Evolutionary conservation across 208 protist species (phyloP).

Genomic region (Leishmania gerbilli): DNA sequence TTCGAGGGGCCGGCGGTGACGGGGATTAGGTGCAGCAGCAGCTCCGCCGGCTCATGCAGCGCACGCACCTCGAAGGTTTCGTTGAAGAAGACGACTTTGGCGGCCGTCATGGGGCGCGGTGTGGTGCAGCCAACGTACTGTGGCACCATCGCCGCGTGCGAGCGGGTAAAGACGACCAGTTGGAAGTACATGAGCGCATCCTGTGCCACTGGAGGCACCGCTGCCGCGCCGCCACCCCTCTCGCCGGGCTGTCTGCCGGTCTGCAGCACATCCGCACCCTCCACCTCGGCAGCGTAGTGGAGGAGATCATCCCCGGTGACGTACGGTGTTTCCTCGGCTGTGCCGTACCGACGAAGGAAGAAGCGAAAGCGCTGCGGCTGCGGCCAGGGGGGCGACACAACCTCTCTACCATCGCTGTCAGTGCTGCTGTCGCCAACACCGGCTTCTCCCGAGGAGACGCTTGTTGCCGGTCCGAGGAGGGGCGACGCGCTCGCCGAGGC

Average conservation of each 20-base stretch:
- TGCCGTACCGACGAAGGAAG: constrained; percentile 43
- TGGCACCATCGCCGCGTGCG: constrained; percentile 48
- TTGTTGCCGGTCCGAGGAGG: constrained; percentile 16
- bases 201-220: neutral
- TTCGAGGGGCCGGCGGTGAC: constrained; percentile 31
- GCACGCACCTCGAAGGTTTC: constrained; percentile 84
- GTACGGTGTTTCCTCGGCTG: constrained; percentile 32
- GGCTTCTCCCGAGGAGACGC: neutral
- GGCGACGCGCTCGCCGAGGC: constrained; percentile 16
- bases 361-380: constrained; percentile 42
- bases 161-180: constrained; percentile 70
- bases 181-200: constrained; percentile 50
- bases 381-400: neutral
- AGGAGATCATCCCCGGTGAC: constrained; percentile 44
- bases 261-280: constrained; percentile 39
- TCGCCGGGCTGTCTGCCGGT: neutral
- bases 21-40: constrained; percentile 79
- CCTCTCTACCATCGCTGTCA: neutral
- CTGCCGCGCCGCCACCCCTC: neutral
- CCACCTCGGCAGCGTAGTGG: constrained; percentile 57
- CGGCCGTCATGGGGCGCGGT: constrained; percentile 52
- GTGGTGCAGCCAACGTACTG: constrained; percentile 78
- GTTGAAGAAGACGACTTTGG: constrained; percentile 70
- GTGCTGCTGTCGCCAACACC: neutral
- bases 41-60: constrained; percentile 65